Evolutionary conservation across 2,329 filamentous ascomycete genomes (phyloP).

Genomic region (Graphilbum ipis-grandicollis): DNA sequence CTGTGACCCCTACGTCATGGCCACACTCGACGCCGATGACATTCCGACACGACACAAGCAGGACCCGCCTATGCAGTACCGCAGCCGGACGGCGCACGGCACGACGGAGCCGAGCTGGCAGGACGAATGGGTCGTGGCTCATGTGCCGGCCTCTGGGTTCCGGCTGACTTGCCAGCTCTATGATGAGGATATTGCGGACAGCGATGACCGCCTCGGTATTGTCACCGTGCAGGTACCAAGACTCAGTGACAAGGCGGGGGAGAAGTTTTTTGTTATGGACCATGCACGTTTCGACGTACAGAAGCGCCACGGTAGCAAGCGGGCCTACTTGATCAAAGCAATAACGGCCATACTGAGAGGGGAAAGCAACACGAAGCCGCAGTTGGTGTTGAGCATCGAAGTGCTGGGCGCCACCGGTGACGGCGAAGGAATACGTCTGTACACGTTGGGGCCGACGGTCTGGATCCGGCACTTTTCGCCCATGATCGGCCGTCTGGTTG

Average conservation of each 20-base stretch:
- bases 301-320: constrained; percentile 74
- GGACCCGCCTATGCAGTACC: constrained; percentile 56
- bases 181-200: constrained; percentile 76
- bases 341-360: constrained; percentile 45
- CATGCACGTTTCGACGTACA: constrained; percentile 50
- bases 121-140: constrained; percentile 72
- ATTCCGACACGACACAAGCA: constrained; percentile 72
- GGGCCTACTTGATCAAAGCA: constrained; percentile 62
- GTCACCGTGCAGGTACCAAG: constrained; percentile 50
- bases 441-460: constrained; percentile 58
- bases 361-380: constrained; percentile 49
- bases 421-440: constrained; percentile 54
- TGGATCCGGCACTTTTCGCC: constrained; percentile 81
- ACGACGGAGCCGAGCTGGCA: constrained; percentile 68
- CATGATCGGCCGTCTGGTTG: constrained; percentile 66
- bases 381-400: constrained; percentile 55
- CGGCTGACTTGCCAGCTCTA: constrained; percentile 71
- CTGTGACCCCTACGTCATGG: constrained; percentile 68
- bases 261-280: too few species aligned
- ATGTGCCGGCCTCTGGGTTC: constrained; percentile 68
- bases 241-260: constrained; percentile 51
- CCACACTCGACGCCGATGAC: constrained; percentile 53
- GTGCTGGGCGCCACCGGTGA: too few species aligned
- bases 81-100: constrained; percentile 59
- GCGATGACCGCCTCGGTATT: constrained; percentile 77